Evolutionary conservation across 2,329 filamentous ascomycete species (phyloP).

Genomic region (Pseudofabraea citricarpa): DNA sequence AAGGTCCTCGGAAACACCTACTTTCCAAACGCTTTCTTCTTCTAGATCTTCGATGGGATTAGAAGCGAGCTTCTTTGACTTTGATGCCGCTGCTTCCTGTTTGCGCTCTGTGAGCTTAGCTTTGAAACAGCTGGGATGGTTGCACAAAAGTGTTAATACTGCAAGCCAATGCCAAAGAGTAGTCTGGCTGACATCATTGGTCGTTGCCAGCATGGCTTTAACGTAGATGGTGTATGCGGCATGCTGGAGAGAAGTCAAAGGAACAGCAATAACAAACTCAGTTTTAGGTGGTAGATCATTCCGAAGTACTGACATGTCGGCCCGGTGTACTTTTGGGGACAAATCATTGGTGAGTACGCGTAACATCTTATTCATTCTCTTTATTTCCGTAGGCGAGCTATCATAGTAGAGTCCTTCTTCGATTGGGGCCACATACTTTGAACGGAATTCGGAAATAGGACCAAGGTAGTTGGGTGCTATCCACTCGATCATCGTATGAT

Average conservation of each 20-base stretch:
- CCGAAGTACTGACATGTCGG: constrained; percentile 62
- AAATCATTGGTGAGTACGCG: constrained; percentile 67
- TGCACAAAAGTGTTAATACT: constrained; percentile 48
- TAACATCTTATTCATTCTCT: constrained; percentile 60
- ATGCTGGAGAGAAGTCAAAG: constrained; percentile 61
- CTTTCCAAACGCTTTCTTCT: constrained; percentile 18
- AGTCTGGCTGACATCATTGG: constrained; percentile 30
- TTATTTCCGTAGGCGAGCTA: constrained; percentile 50
- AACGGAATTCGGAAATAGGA: constrained; percentile 59
- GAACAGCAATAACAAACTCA: constrained; percentile 76
- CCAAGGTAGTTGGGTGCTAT: constrained; percentile 77
- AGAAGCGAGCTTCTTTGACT: constrained; percentile 11
- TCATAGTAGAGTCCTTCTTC: constrained; percentile 64
- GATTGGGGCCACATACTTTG: constrained; percentile 70
- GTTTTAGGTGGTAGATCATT: constrained; percentile 67
- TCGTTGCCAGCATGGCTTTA: constrained; percentile 26
- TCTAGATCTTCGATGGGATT: constrained; percentile 9
- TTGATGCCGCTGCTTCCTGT: constrained; percentile 16
- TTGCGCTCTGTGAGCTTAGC: constrained; percentile 40
- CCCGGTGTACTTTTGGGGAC: constrained; percentile 72
- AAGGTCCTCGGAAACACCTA: constrained; percentile 20
- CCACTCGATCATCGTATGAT: constrained; percentile 86
- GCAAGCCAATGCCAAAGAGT: constrained; percentile 50
- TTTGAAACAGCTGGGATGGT: constrained; percentile 45
- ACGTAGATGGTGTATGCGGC: constrained; percentile 55